Evolutionary conservation across 2,329 filamentous ascomycete species (phyloP).

Genomic region (Alternaria gaisen): DNA sequence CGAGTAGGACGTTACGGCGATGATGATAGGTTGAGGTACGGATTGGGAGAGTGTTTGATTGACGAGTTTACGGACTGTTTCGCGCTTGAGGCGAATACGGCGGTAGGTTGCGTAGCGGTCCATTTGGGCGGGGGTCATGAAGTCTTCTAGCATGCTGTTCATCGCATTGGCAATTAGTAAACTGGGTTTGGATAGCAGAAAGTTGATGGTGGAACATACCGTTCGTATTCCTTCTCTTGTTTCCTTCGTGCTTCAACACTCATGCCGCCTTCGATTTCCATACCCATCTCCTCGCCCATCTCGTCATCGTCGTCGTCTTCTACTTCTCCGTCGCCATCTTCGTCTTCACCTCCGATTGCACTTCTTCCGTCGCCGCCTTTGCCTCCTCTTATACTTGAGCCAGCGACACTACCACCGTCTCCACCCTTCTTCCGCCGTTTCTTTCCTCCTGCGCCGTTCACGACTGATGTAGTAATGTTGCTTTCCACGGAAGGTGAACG

Average conservation of each 20-base stretch:
- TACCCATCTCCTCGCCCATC: slow-evolving; percentile 53
- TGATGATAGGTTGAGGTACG: slow-evolving; percentile 75
- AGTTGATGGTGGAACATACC: slow-evolving; percentile 25
- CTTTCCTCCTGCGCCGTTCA: slow-evolving; percentile 60
- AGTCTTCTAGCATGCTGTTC: slow-evolving; percentile 65
- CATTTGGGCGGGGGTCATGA: slow-evolving; percentile 72
- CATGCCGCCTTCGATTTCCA: slow-evolving; percentile 58
- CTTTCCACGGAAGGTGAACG: slow-evolving; percentile 73
- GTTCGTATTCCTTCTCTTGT: slow-evolving; percentile 73
- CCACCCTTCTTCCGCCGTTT: slow-evolving; percentile 62
- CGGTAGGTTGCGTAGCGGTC: slow-evolving; percentile 76
- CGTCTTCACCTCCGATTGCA: slow-evolving; percentile 57
- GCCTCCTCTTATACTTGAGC: slow-evolving; percentile 45
- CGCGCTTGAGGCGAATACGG: slow-evolving; percentile 72
- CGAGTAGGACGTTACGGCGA: slow-evolving; percentile 77
- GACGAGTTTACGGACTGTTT: slow-evolving; percentile 76
- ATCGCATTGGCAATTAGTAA: neutral
- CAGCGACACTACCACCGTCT: slow-evolving; percentile 48
- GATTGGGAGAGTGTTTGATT: slow-evolving; percentile 84
- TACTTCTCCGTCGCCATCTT: slow-evolving; percentile 64
- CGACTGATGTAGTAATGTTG: slow-evolving; percentile 62
- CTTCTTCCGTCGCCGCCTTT: slow-evolving; percentile 43
- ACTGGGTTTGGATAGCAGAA: neutral
- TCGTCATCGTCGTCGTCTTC: slow-evolving; percentile 66
- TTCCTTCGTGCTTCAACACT: slow-evolving; percentile 68